Percentiles rank a stretch among this genome's conserved stretches.
These are phyloP conservation scores for Noccaea caerulescens DNA, from an alignment of 345 rosid species.

Conservation along the genomic window DNA sequence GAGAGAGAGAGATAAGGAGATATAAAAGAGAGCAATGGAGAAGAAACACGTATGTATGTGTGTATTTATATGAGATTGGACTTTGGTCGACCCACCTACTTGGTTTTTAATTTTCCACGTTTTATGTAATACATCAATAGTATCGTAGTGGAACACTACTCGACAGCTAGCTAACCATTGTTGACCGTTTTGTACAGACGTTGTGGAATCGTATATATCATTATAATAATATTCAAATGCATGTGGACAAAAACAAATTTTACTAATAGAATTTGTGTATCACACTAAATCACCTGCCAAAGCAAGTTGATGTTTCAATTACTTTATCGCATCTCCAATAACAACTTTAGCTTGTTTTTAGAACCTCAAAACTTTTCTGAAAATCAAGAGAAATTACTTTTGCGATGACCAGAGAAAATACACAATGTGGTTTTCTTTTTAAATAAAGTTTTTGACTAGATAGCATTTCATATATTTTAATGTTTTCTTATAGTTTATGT, in stretches of 20 bases:
- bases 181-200: constrained; percentile 28
- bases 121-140: not conserved
- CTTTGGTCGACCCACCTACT: constrained; percentile 37
- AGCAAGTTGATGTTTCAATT: not conserved
- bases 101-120: constrained; percentile 31
- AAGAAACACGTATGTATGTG: not conserved
- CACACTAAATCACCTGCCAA: not conserved
- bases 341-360: not conserved
- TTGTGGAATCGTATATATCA: too few species aligned
- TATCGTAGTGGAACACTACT: not conserved
- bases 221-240: not conserved
- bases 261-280: not conserved
- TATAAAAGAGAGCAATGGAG: constrained; percentile 6
- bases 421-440: too few species aligned
- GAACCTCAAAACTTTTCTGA: too few species aligned
- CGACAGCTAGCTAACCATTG: constrained; percentile 30
- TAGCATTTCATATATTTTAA: too few species aligned
- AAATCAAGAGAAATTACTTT: too few species aligned
- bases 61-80: constrained; percentile 21
- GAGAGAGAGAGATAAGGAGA: not conserved
- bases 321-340: not conserved
- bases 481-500: too few species aligned
- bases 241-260: not conserved
- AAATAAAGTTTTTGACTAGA: too few species aligned
- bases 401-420: too few species aligned